These are phyloP conservation scores for Candida silvicultrix DNA, from an alignment of 805 yeast species.

Conservation along the genomic window DNA sequence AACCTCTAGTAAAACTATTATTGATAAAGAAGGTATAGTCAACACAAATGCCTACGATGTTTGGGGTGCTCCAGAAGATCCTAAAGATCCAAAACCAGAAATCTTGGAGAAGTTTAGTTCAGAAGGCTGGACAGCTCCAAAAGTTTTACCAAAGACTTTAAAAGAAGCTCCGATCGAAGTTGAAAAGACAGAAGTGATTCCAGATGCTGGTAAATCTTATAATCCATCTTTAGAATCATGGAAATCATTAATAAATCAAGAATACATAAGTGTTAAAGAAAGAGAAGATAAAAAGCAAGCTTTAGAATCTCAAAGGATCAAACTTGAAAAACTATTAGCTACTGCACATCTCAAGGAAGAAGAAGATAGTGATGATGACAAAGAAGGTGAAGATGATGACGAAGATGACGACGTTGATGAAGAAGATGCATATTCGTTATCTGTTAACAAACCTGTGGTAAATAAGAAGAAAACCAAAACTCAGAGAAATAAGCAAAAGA, in stretches of 20 bases:
- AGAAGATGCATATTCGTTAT: slow-evolving; percentile 39
- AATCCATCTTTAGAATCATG: slow-evolving; percentile 85
- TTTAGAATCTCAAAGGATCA: slow-evolving; percentile 55
- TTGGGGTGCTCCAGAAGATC: slow-evolving; percentile 48
- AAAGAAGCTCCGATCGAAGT: slow-evolving; percentile 46
- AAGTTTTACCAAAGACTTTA: slow-evolving; percentile 49
- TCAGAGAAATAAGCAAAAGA: slow-evolving; percentile 66
- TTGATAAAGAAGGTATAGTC: slow-evolving; percentile 61
- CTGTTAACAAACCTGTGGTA: slow-evolving; percentile 65
- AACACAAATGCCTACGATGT: slow-evolving; percentile 51
- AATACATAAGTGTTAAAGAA: slow-evolving; percentile 57
- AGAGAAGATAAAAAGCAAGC: slow-evolving; percentile 58
- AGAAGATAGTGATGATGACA: slow-evolving; percentile 32
- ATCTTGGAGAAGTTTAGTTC: slow-evolving; percentile 33
- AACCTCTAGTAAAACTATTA: slow-evolving; percentile 40
- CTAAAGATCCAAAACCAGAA: slow-evolving; percentile 27
- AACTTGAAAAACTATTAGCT: slow-evolving; percentile 59
- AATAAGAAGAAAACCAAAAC: slow-evolving; percentile 69
- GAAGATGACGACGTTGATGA: slow-evolving; percentile 33
- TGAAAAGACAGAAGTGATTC: slow-evolving; percentile 42
- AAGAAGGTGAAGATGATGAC: slow-evolving; percentile 28
- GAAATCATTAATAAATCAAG: slow-evolving; percentile 64
- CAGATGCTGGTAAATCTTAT: slow-evolving; percentile 87
- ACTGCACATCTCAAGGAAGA: slow-evolving; percentile 56
- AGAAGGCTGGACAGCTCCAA: slow-evolving; percentile 45